These are phyloP conservation scores for Yarrowia divulgata DNA, from an alignment of 805 yeast species.

Conservation along the genomic window DNA sequence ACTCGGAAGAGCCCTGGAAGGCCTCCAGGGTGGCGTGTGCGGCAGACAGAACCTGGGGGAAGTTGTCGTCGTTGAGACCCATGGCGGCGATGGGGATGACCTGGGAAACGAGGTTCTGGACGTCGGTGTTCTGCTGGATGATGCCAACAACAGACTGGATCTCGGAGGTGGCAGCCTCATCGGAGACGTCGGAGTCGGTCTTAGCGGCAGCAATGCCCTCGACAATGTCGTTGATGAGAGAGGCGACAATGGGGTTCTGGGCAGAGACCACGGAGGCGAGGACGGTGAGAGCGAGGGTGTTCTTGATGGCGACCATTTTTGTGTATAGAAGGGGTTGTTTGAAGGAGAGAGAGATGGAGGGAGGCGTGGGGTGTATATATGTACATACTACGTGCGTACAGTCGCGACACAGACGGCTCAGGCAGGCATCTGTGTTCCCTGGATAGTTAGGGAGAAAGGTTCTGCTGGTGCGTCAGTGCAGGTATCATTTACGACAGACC, in stretches of 20 bases:
- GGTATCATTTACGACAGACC: slow-evolving; percentile 12
- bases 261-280: slow-evolving; percentile 34
- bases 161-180: slow-evolving; percentile 37
- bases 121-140: slow-evolving; percentile 27
- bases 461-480: slow-evolving; percentile 16
- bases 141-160: slow-evolving; percentile 30
- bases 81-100: slow-evolving; percentile 27
- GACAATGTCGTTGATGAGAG: slow-evolving; percentile 27
- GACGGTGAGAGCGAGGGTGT: slow-evolving; percentile 31
- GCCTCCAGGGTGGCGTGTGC: slow-evolving; percentile 29
- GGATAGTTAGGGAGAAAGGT: slow-evolving; percentile 24
- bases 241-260: slow-evolving; percentile 37
- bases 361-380: neutral
- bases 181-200: slow-evolving; percentile 27
- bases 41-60: slow-evolving; percentile 33
- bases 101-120: slow-evolving; percentile 32
- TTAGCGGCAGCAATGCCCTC: slow-evolving; percentile 35
- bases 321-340: no score
- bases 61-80: slow-evolving; percentile 37
- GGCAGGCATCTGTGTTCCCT: slow-evolving; percentile 1
- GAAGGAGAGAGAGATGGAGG: neutral
- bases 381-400: neutral
- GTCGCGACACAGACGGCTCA: slow-evolving; percentile 5
- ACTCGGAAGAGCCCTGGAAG: slow-evolving; percentile 29
- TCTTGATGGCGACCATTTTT: slow-evolving; percentile 36